Percentiles rank a stretch among this genome's conserved stretches.
Evolutionary conservation across 2,329 filamentous ascomycete species (phyloP).

Genomic region (Scolecobasidium constrictum): DNA sequence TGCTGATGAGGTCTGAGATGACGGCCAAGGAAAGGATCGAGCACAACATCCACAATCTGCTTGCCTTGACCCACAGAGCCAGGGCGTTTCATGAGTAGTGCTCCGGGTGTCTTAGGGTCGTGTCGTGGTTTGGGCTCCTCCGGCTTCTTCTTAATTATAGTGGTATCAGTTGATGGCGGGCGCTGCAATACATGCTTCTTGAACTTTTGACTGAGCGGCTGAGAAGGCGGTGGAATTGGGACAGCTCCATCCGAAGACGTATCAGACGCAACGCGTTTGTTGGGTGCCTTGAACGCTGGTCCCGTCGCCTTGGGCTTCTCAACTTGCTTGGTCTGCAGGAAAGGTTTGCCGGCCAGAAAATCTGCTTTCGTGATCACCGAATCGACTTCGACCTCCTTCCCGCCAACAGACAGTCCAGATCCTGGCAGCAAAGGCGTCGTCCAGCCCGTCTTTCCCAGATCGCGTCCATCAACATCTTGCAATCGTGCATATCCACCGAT

Average conservation of each 20-base stretch:
- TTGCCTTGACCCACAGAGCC: conserved; percentile 46
- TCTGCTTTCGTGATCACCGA: conserved; percentile 49
- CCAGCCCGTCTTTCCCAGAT: conserved; percentile 48
- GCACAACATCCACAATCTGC: conserved; percentile 59
- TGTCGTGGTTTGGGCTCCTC: conserved; percentile 50
- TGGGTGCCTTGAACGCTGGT: not conserved
- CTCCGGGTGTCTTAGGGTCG: conserved; percentile 47
- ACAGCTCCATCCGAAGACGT: not conserved
- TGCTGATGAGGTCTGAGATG: conserved; percentile 57
- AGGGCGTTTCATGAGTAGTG: conserved; percentile 57
- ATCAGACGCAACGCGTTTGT: not conserved
- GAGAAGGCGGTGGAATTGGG: conserved; percentile 26
- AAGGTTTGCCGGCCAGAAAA: conserved; percentile 39
- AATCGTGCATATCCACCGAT: conserved; percentile 47
- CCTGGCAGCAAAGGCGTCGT: conserved; percentile 48
- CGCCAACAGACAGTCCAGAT: conserved; percentile 49
- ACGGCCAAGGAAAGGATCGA: conserved; percentile 54
- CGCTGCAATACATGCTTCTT: conserved; percentile 48
- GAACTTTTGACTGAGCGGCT: conserved; percentile 37
- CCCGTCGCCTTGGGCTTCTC: conserved; percentile 4
- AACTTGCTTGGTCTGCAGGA: conserved; percentile 21
- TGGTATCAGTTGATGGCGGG: conserved; percentile 28
- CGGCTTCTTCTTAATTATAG: conserved; percentile 27
- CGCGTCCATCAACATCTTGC: conserved; percentile 51
- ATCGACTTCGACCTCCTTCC: conserved; percentile 60